Conservation (phyloP, 352 stramenopile genomes). For the Phytophthora colocasiae region DNA sequence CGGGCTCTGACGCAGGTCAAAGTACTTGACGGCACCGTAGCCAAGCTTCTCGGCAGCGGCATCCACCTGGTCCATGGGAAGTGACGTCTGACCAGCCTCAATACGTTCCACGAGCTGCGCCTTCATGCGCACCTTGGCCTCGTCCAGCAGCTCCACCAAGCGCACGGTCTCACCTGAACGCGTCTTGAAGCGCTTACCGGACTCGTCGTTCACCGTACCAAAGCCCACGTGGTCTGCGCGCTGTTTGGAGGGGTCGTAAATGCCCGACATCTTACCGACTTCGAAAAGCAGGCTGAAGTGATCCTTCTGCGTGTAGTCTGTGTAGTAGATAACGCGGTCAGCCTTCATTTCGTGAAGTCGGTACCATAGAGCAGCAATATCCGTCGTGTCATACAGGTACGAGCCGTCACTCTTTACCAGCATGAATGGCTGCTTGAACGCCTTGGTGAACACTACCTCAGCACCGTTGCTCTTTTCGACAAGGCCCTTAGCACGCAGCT, state of each 20-base stretch:
- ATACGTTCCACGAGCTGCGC: conserved; percentile 93
- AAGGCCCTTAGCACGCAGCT: conserved; percentile 91
- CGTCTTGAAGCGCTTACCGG: conserved; percentile 97
- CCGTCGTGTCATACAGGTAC: conserved; percentile 87
- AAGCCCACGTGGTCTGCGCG: conserved; percentile 87
- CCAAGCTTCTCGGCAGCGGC: conserved; percentile 95
- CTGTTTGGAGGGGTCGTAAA: conserved; percentile 85
- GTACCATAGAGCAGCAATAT: conserved; percentile 89
- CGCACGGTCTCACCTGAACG: conserved; percentile 98
- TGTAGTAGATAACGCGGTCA: conserved; percentile 87
- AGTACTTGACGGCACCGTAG: conserved; percentile 99
- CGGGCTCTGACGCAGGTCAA: conserved; percentile 98
- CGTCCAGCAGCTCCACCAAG: conserved; percentile 99
- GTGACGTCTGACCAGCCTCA: conserved; percentile 87
- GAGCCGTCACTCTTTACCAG: conserved; percentile 88
- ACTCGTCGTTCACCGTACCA: conserved; percentile 89
- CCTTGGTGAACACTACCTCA: conserved; percentile 92
- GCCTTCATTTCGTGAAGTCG: conserved; percentile 85
- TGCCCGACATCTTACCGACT: conserved; percentile 76
- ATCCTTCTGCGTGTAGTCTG: conserved; percentile 90
- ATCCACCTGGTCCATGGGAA: conserved; percentile 93
- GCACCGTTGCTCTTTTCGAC: conserved; percentile 91
- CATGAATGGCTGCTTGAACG: conserved; percentile 90
- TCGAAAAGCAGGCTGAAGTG: conserved; percentile 90
- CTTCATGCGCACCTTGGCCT: conserved; percentile 97